Percentiles rank a stretch among this genome's conserved stretches.
Conservation (phyloP, 805 yeast genomes). For the Candida nitratophila region DNA sequence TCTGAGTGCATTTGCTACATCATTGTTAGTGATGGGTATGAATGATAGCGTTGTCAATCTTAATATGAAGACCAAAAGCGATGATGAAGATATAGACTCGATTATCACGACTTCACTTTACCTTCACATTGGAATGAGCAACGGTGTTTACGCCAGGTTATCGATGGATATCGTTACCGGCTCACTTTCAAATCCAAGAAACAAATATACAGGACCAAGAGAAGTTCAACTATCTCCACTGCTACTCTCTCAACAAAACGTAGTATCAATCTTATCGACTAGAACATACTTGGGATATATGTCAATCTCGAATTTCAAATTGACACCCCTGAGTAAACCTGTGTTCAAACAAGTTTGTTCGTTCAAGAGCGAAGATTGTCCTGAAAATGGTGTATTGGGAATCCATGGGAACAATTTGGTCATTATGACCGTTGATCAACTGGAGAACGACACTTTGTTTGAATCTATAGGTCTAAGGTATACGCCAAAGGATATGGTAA, state of each 20-base stretch:
- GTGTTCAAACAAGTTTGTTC: constrained; percentile 40
- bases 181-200: constrained; percentile 52
- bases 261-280: constrained; percentile 44
- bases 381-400: constrained; percentile 56
- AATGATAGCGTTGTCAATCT: constrained; percentile 8
- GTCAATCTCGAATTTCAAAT: constrained; percentile 26
- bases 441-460: constrained; percentile 24
- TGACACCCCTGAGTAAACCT: constrained; percentile 41
- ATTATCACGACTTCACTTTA: constrained; percentile 17
- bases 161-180: constrained; percentile 55
- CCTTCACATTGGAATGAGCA: constrained; percentile 75
- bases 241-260: constrained; percentile 22
- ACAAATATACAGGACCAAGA: constrained; percentile 66
- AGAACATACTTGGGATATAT: constrained; percentile 49
- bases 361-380: constrained; percentile 57
- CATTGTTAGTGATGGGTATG: constrained; percentile 29
- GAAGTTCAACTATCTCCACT: constrained; percentile 46
- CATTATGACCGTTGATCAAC: constrained; percentile 47
- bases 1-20: constrained; percentile 44
- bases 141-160: constrained; percentile 71
- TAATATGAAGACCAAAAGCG: constrained; percentile 7
- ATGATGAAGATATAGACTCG: constrained; percentile 7
- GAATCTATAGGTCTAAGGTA: constrained; percentile 39
- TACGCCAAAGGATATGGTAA: constrained; percentile 41
- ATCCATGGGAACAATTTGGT: constrained; percentile 43